Percentiles rank a stretch among this genome's conserved stretches.
These are phyloP conservation scores for Claviceps sp. DNA, from an alignment of 2,329 filamentous ascomycete genomes.

Conservation along the genomic window DNA sequence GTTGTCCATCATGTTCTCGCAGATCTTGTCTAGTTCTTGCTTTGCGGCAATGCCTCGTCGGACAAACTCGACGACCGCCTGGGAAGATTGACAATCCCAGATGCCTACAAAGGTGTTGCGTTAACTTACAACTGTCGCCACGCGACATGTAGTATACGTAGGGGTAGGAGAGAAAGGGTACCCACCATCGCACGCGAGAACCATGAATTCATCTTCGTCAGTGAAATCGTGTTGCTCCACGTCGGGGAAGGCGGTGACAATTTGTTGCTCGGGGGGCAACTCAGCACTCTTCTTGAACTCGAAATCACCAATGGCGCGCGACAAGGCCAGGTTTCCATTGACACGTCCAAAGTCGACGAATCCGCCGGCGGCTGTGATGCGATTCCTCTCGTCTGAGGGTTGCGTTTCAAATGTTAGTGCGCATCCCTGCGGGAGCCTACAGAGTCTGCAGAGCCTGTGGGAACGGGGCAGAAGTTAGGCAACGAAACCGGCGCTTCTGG, in stretches of 20 bases:
- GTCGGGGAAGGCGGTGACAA: conserved; percentile 93
- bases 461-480: neutral
- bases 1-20: conserved; percentile 99
- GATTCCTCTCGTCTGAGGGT: conserved; percentile 71
- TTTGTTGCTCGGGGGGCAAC: conserved; percentile 93
- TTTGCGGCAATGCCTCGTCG: conserved; percentile 91
- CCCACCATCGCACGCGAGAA: conserved; percentile 85
- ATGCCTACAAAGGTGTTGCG: conserved; percentile 51
- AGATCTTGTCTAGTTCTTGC: conserved; percentile 88
- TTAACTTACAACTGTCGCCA: neutral
- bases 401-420: conserved; percentile 2
- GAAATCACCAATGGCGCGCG: conserved; percentile 95
- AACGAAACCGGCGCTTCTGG: conserved; percentile 1
- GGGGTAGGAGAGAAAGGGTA: conserved; percentile 5
- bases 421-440: neutral
- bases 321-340: conserved; percentile 93
- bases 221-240: conserved; percentile 82
- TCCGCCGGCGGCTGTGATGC: conserved; percentile 88
- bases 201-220: conserved; percentile 90
- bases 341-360: conserved; percentile 98
- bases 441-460: no score
- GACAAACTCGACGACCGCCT: conserved; percentile 94
- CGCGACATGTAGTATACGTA: neutral
- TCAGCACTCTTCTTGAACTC: conserved; percentile 99
- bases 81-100: conserved; percentile 98